Conservation (phyloP, 1,139 yeast genomes). For the Diutina catenulata region DNA sequence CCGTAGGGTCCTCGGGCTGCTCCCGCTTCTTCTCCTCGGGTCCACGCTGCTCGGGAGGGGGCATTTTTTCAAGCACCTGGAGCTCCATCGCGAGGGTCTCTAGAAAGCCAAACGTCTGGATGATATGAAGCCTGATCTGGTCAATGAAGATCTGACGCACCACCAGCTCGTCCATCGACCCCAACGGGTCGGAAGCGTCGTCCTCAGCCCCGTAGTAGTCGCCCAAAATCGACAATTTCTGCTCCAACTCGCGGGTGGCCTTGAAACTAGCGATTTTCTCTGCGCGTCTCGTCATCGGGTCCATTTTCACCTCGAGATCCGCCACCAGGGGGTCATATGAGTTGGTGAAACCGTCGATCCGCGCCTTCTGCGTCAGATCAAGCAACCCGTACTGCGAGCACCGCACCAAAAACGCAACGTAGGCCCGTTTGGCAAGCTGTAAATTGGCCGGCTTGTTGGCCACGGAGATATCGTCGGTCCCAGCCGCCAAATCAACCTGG, state of each 20-base stretch:
- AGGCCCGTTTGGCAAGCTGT: constrained; percentile 25
- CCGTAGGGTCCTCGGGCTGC: constrained; percentile 15
- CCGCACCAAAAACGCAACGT: constrained; percentile 32
- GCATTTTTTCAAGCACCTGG: constrained; percentile 35
- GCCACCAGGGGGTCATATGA: constrained; percentile 26
- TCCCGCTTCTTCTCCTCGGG: neutral
- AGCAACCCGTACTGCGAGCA: constrained; percentile 27
- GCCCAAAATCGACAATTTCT: constrained; percentile 28
- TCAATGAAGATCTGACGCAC: constrained; percentile 42
- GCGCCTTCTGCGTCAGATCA: constrained; percentile 23
- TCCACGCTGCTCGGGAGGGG: constrained; percentile 9
- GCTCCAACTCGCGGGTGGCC: constrained; percentile 42
- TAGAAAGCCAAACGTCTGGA: constrained; percentile 42
- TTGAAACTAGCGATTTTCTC: constrained; percentile 64
- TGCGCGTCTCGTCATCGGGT: constrained; percentile 48
- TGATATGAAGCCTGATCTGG: constrained; percentile 39
- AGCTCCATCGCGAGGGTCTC: constrained; percentile 47
- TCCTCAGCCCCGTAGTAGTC: constrained; percentile 18
- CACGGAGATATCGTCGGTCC: constrained; percentile 1
- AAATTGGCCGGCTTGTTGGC: constrained; percentile 18
- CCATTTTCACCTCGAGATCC: constrained; percentile 13
- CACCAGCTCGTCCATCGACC: constrained; percentile 42
- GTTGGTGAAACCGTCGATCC: constrained; percentile 27
- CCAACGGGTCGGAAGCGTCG: neutral
- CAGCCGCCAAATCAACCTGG: constrained; percentile 5